Evolutionary conservation across 805 yeast species (phyloP), one percentile per base, ranked within the genome.

Genomic region (Nakazawaea sp.): DNA sequence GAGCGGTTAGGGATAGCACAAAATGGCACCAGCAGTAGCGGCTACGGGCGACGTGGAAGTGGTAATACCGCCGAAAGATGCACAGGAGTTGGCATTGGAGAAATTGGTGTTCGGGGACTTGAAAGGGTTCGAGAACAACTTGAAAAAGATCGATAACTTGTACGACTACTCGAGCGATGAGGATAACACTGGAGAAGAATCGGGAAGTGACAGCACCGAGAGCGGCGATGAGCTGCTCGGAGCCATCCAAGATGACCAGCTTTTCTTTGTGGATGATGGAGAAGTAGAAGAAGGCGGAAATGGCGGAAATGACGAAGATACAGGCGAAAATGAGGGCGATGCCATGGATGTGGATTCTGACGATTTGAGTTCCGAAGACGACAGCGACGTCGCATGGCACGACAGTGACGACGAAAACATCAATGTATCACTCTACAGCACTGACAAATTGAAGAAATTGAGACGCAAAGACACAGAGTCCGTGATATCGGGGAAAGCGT

Each of bases 391-490:
- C n/a, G 87, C 80, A 2, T 92, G 98, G 98, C 57, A 57, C 12
- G 98, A 92, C 60, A 81, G 94, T 41, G 97, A 89, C 51, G 98
- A 92, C 56, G 97, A 89, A 44, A 67, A 66, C 30, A 47, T 84
- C 18, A 61, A 63, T 16, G 68, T 90, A 5, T 74, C 92, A 2
- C 58, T 92, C 21, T 52, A 66, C 12, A 56, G 71, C 1, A 62
- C 79, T 1, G 80, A 81, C 45, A 75, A 72, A 46, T 58, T 81
- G 23, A 78, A 73, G 45, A 92, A 90, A 60, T 66, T 92, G 47
- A 75, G 96, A 50, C 66, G 68, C 32, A 55, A 72, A 0, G 79
- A 60, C 37, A 47, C 44, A 28, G 63, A 56, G 49, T 58, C 53
- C 46, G 51, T 45, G 36, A 50, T 53, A 38, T 53, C 42, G 44